phyloP scores from a whole-genome alignment of 352 stramenopile genomes.

The Phytophthora fragariae region DNA sequence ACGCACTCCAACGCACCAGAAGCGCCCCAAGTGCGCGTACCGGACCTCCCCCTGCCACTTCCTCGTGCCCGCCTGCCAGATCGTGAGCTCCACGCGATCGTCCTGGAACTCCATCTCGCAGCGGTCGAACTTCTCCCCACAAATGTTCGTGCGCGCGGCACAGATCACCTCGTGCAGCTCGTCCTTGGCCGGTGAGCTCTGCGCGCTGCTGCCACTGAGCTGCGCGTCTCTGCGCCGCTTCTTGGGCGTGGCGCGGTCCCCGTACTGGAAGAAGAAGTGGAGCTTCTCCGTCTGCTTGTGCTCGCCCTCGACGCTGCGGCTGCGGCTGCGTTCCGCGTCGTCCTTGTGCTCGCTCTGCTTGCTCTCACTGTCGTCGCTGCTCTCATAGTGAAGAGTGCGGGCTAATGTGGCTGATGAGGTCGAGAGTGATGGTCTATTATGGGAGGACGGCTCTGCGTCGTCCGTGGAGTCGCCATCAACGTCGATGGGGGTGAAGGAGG shows the following conservation, averaged over 20 bases:
- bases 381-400: slow-evolving; percentile 7
- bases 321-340: slow-evolving; percentile 11
- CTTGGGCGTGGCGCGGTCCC: not conserved
- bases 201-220: slow-evolving; percentile 12
- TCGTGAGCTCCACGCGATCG: slow-evolving; percentile 39
- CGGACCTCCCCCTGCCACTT: slow-evolving; percentile 45
- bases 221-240: not conserved
- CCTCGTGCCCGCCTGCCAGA: slow-evolving; percentile 38
- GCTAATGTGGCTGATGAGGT: not conserved
- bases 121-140: slow-evolving; percentile 47
- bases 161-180: slow-evolving; percentile 30
- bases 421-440: slow-evolving; percentile 34
- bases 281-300: slow-evolving; percentile 5
- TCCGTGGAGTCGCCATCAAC: slow-evolving; percentile 36
- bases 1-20: slow-evolving; percentile 39
- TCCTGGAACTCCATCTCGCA: slow-evolving; percentile 47
- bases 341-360: slow-evolving; percentile 24
- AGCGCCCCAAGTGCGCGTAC: slow-evolving; percentile 52
- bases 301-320: not conserved
- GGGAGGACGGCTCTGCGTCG: slow-evolving; percentile 14
- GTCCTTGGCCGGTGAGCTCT: slow-evolving; percentile 9
- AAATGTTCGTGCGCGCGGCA: slow-evolving; percentile 47
- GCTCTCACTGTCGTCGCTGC: slow-evolving; percentile 33
- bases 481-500: slow-evolving; percentile 36
- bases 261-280: slow-evolving; percentile 46